These are phyloP conservation scores for Clarireedia sp. DNA, from an alignment of 2,329 filamentous ascomycete genomes.

Conservation along the genomic window DNA sequence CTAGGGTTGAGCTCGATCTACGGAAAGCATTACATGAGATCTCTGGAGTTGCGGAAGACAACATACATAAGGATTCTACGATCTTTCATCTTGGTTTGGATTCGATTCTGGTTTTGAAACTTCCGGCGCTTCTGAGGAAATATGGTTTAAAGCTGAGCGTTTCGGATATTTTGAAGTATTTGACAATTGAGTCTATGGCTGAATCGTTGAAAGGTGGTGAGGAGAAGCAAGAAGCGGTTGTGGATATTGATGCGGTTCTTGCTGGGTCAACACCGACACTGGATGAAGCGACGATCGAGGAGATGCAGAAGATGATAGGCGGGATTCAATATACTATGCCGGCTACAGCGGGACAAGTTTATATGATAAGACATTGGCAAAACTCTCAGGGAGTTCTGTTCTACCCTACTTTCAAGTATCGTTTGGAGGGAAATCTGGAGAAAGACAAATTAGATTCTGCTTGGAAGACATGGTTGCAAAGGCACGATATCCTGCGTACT, in stretches of 20 bases:
- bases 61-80: slow-evolving; percentile 53
- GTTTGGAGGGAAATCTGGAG: slow-evolving; percentile 30
- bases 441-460: slow-evolving; percentile 41
- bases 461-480: slow-evolving; percentile 51
- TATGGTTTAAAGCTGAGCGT: slow-evolving; percentile 55
- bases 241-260: slow-evolving; percentile 38
- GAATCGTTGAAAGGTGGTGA: slow-evolving; percentile 20
- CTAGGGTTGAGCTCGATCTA: slow-evolving; percentile 31
- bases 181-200: slow-evolving; percentile 59
- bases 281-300: slow-evolving; percentile 30
- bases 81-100: slow-evolving; percentile 84
- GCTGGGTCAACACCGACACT: slow-evolving; percentile 32
- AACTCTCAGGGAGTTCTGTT: slow-evolving; percentile 60
- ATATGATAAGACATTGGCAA: slow-evolving; percentile 74
- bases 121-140: slow-evolving; percentile 61
- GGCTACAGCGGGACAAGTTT: slow-evolving; percentile 67
- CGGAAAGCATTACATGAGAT: slow-evolving; percentile 45
- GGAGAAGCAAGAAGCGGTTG: background rate
- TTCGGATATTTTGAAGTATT: slow-evolving; percentile 60
- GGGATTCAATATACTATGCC: slow-evolving; percentile 50
- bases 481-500: slow-evolving; percentile 62
- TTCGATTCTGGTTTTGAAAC: slow-evolving; percentile 86
- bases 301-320: slow-evolving; percentile 34
- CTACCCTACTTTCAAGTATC: slow-evolving; percentile 64
- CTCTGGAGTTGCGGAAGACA: slow-evolving; percentile 48